Evolutionary conservation across 352 stramenopile genomes (phyloP).

Genomic region (Globisporangium abappressorium): DNA sequence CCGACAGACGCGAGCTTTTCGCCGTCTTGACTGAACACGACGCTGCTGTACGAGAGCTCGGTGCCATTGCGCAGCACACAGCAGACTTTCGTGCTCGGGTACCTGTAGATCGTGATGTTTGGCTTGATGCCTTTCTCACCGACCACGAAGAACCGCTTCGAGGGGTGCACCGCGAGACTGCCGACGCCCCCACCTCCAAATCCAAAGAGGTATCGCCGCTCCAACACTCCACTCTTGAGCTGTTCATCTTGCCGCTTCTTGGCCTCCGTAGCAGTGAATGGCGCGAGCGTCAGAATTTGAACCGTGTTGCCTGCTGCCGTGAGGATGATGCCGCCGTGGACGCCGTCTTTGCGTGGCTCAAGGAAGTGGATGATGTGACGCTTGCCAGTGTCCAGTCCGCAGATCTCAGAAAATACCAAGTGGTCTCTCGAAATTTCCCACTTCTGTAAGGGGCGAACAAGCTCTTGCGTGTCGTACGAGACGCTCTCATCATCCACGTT

Average conservation of each 20-base stretch:
- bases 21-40: constrained; percentile 75
- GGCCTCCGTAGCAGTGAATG: constrained; percentile 3
- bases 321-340: constrained; percentile 60
- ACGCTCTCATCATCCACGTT: constrained; percentile 15
- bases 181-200: constrained; percentile 63
- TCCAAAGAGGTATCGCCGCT: constrained; percentile 64
- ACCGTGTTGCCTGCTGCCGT: constrained; percentile 71
- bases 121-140: constrained; percentile 87
- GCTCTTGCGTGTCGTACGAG: constrained; percentile 29
- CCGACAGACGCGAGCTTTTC: constrained; percentile 90
- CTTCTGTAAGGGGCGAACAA: constrained; percentile 45
- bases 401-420: constrained; percentile 64
- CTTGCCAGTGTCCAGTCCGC: constrained; percentile 62
- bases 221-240: constrained; percentile 18
- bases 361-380: constrained; percentile 68
- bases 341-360: constrained; percentile 27
- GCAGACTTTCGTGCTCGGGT: constrained; percentile 69
- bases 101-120: constrained; percentile 86
- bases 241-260: constrained; percentile 13
- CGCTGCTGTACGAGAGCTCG: constrained; percentile 74
- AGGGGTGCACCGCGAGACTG: constrained; percentile 70
- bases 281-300: constrained; percentile 56
- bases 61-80: constrained; percentile 83
- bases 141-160: constrained; percentile 75
- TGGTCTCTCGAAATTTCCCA: constrained; percentile 79